Conservation (phyloP, 2,329 filamentous ascomycete genomes). For the Elsinoe perseae region DNA sequence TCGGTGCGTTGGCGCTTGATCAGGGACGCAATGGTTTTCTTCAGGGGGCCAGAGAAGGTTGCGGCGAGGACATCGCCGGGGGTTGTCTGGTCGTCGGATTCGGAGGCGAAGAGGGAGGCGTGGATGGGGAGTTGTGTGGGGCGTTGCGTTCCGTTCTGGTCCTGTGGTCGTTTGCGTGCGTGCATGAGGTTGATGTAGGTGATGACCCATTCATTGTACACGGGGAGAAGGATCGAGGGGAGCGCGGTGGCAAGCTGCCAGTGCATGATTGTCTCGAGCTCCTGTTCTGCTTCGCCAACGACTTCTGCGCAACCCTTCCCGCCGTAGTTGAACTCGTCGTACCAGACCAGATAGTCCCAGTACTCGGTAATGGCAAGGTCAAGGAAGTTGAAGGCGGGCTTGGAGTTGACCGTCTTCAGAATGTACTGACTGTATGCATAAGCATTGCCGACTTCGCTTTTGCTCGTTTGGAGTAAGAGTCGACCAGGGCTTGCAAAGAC, state of each 20-base stretch:
- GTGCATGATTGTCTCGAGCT: slow-evolving; percentile 88
- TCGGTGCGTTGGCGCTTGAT: slow-evolving; percentile 81
- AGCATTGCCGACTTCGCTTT: slow-evolving; percentile 91
- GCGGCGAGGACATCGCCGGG: slow-evolving; percentile 63
- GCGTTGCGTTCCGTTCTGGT: slow-evolving; percentile 41
- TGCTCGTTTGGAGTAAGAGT: slow-evolving; percentile 87
- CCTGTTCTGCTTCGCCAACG: slow-evolving; percentile 65
- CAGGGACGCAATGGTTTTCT: slow-evolving; percentile 77
- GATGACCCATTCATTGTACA: slow-evolving; percentile 87
- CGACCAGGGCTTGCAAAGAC: slow-evolving; percentile 90
- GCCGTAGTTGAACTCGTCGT: slow-evolving; percentile 98
- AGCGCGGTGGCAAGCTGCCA: slow-evolving; percentile 95
- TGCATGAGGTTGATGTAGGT: slow-evolving; percentile 97
- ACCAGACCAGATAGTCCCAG: slow-evolving; percentile 99
- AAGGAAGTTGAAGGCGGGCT: slow-evolving; percentile 93
- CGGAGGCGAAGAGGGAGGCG: slow-evolving; percentile 46
- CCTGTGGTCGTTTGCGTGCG: slow-evolving; percentile 60
- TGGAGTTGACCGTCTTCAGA: slow-evolving; percentile 90
- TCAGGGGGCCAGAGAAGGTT: slow-evolving; percentile 77
- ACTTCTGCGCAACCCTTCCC: slow-evolving; percentile 85
- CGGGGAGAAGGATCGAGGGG: slow-evolving; percentile 67
- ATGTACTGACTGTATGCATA: slow-evolving; percentile 97
- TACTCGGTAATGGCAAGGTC: slow-evolving; percentile 97
- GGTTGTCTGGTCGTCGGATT: slow-evolving; percentile 52
- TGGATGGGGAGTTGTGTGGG: slow-evolving; percentile 55